A percentile compares a stretch with the other conserved stretches of the same genome.
Evolutionary conservation across 768 basidiomycete species (phyloP).

Genomic region (Suillus weaverae): DNA sequence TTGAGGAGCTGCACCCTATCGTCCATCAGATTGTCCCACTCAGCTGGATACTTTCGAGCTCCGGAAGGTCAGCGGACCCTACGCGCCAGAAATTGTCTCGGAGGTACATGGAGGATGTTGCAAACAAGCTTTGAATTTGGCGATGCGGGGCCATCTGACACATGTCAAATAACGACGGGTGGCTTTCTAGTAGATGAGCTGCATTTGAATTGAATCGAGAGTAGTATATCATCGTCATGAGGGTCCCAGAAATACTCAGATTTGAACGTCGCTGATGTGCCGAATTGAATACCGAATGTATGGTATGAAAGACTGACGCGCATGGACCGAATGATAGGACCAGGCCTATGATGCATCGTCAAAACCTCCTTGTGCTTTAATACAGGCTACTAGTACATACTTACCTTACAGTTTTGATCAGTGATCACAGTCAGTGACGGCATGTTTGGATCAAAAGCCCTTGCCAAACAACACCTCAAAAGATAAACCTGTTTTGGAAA

Average conservation of each 20-base stretch:
- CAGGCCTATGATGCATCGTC: background rate
- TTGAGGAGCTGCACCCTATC: background rate
- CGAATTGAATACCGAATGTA: background rate
- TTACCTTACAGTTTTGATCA: background rate
- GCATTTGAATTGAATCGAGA: background rate
- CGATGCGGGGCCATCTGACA: background rate
- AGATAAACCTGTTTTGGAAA: constrained; percentile 5
- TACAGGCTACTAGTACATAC: no score
- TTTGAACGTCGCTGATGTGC: background rate
- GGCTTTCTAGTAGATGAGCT: background rate
- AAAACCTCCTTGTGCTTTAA: background rate
- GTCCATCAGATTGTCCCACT: background rate
- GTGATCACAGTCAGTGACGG: background rate
- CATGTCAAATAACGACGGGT: background rate
- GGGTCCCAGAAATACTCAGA: background rate
- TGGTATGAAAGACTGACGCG: background rate
- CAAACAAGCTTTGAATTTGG: background rate
- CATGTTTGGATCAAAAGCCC: constrained; percentile 8
- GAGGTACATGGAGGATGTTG: background rate
- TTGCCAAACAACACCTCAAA: constrained; percentile 15
- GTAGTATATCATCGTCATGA: background rate
- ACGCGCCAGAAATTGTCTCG: background rate
- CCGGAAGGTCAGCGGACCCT: background rate
- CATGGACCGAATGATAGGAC: background rate
- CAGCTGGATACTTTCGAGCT: background rate